Evolutionary conservation across 805 yeast genomes (phyloP).

Genomic region (Teunomyces panamensis): DNA sequence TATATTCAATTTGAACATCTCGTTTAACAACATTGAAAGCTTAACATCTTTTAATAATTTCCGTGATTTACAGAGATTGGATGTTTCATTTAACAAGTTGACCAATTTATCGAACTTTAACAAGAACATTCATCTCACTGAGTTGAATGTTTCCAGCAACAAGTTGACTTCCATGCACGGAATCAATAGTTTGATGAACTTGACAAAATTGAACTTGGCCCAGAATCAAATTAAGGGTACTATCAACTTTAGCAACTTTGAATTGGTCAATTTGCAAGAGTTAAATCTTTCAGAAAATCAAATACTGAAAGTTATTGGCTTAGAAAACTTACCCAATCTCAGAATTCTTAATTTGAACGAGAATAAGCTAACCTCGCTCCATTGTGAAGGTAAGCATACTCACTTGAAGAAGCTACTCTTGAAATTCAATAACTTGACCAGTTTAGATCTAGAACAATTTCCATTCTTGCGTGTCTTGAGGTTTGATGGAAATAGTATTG

Average conservation of each 20-base stretch:
- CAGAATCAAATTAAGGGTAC: slow-evolving; percentile 39
- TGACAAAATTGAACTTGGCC: slow-evolving; percentile 40
- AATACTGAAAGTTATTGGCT: slow-evolving; percentile 29
- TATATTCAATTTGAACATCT: slow-evolving; percentile 36
- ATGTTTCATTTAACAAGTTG: slow-evolving; percentile 38
- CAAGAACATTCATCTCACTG: slow-evolving; percentile 40
- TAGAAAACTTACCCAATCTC: slow-evolving; percentile 35
- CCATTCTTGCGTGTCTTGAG: slow-evolving; percentile 43
- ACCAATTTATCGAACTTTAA: slow-evolving; percentile 34
- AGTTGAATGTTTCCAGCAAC: slow-evolving; percentile 39
- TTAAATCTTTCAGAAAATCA: slow-evolving; percentile 43
- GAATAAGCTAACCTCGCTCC: slow-evolving; percentile 29
- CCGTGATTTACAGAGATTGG: slow-evolving; percentile 40
- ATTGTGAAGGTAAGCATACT: slow-evolving; percentile 19
- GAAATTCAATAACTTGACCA: slow-evolving; percentile 34
- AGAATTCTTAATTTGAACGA: slow-evolving; percentile 41
- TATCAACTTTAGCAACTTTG: slow-evolving; percentile 32
- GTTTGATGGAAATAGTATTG: slow-evolving; percentile 43
- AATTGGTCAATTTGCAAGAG: slow-evolving; percentile 41
- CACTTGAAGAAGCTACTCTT: slow-evolving; percentile 37
- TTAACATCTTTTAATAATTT: slow-evolving; percentile 41
- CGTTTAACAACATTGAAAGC: slow-evolving; percentile 37
- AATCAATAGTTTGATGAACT: slow-evolving; percentile 35
- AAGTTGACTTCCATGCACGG: slow-evolving; percentile 34
- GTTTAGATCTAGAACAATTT: slow-evolving; percentile 29